Base-by-base conservation (phyloP, 805 yeast genomes). In the Cyberlindnera suaveolens region DNA sequence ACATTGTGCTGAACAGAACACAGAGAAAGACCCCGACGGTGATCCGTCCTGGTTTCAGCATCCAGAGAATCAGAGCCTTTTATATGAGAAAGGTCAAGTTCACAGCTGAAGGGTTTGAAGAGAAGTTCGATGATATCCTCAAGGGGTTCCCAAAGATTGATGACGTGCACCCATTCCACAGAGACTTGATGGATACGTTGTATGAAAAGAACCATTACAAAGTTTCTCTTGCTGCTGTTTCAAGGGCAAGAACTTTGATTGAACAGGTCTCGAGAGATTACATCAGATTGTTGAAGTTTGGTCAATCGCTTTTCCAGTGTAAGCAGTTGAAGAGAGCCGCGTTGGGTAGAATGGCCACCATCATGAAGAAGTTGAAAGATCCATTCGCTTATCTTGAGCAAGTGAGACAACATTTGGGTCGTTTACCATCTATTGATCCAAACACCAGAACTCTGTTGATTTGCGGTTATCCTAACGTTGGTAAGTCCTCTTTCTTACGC, bases 21-120 rank as follows among this genome's bases (percentile, higher is more conserved):
- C 99, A 93, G 72, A 82, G 99, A 71, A 93, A 93, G 70, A 93
- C 99, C 6, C 99, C 99, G 46, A 93, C 99, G n/a, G 97, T 93
- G 44, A 85, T 93, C 55, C 82, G 99, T 65, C 85, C 96, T 16
- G 98, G 98, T 45, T 93, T 90, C 74, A 84, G 86, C 63, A 91
- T 93, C 64, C 84, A 93, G 58, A 88, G 99, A 75, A 93, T 93
- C 59, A 77, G 99, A 56, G 87, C 96, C 11, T 93, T 93, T 61
- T 93, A 93, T 69, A 91, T 93, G 97, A 82, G 99, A 73, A 93
- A 93, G 63, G 99, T 93, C 48, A 86, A 85, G 60, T 93, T 79
- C 65, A 93, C 99, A 11, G 86, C 95, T 42, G 99, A 93, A 62
- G 98, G 99, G 16, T 93, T 93, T 62, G 75, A 79, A 48, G 99